Evolutionary conservation across 116 monocot genomes (phyloP).

Genomic region (Trichopus zeylanicus): DNA sequence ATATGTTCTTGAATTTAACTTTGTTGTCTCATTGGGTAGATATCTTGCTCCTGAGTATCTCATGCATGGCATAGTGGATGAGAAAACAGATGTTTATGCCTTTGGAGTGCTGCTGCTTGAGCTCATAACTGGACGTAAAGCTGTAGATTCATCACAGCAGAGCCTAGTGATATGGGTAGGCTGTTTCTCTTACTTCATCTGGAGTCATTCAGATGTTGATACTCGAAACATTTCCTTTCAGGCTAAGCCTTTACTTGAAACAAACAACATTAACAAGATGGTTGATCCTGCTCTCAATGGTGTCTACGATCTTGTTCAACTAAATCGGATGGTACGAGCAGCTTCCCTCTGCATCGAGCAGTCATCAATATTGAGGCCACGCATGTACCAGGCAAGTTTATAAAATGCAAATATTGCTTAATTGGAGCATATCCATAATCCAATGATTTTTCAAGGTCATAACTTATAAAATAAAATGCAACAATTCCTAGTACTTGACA

Average conservation of each 20-base stretch:
- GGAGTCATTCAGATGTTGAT: too few relatives aligned
- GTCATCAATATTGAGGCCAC: constrained; percentile 31
- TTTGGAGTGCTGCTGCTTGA: constrained; percentile 41
- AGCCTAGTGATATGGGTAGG: constrained; percentile 49
- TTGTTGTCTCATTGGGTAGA: constrained; percentile 8
- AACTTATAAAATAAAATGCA: not conserved
- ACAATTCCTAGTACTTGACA: not conserved
- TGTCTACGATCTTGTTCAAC: constrained; percentile 20
- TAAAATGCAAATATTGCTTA: not conserved
- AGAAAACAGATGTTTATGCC: constrained; percentile 51
- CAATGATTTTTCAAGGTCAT: not conserved
- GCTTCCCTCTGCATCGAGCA: constrained; percentile 37
- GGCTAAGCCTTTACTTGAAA: constrained; percentile 58
- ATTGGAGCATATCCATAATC: not conserved
- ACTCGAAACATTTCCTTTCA: constrained; percentile 6
- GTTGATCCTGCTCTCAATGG: constrained; percentile 38
- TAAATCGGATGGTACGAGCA: constrained; percentile 5
- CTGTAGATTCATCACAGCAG: constrained; percentile 30
- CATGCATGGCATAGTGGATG: constrained; percentile 45
- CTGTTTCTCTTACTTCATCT: too few relatives aligned
- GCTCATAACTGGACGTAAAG: constrained; percentile 33
- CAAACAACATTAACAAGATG: constrained; percentile 20
- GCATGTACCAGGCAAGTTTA: constrained; percentile 42
- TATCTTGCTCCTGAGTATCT: constrained; percentile 47
- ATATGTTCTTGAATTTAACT: too few relatives aligned